Percentiles rank a stretch among this genome's conserved stretches.
These are phyloP conservation scores for Cercophora sp. DNA, from an alignment of 495 filamentous ascomycete species.

Conservation along the genomic window DNA sequence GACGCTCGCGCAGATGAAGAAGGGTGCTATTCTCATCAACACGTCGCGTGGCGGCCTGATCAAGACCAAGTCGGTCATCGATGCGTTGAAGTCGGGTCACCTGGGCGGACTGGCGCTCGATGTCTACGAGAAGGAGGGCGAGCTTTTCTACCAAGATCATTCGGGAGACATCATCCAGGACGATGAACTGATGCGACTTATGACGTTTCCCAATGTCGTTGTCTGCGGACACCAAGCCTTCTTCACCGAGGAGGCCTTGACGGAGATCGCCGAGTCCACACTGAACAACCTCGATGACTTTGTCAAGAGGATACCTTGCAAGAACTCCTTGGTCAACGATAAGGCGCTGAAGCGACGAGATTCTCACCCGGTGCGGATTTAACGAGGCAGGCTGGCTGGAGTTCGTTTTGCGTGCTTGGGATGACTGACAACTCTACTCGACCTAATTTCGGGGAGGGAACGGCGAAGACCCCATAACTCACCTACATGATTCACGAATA, in stretches of 20 bases:
- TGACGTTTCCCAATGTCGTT: constrained; percentile 68
- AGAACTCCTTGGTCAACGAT: constrained; percentile 34
- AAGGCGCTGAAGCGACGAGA: constrained; percentile 12
- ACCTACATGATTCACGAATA: background rate
- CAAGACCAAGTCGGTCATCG: constrained; percentile 54
- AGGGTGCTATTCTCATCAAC: constrained; percentile 60
- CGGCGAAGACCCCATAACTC: no score
- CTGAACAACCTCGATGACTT: constrained; percentile 50
- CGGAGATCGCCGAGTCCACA: constrained; percentile 61
- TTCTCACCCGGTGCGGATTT: constrained; percentile 24
- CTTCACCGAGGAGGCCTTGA: constrained; percentile 62
- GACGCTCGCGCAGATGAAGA: constrained; percentile 53
- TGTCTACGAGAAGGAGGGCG: constrained; percentile 53
- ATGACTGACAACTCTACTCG: no score
- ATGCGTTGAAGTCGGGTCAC: constrained; percentile 54
- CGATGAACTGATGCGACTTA: constrained; percentile 62
- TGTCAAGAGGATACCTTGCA: constrained; percentile 24
- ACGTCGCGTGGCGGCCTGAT: constrained; percentile 64
- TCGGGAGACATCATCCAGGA: constrained; percentile 65
- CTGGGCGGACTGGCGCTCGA: constrained; percentile 55
- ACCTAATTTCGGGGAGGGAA: no score
- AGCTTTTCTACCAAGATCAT: constrained; percentile 63
- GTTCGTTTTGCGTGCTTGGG: no score
- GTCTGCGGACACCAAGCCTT: constrained; percentile 68
- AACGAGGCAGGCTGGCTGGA: constrained; percentile 5